A percentile compares a stretch with the other conserved stretches of the same genome.
phyloP scores from a whole-genome alignment of 1,284 basidiomycete species.

The Pulveroboletus sp. region DNA sequence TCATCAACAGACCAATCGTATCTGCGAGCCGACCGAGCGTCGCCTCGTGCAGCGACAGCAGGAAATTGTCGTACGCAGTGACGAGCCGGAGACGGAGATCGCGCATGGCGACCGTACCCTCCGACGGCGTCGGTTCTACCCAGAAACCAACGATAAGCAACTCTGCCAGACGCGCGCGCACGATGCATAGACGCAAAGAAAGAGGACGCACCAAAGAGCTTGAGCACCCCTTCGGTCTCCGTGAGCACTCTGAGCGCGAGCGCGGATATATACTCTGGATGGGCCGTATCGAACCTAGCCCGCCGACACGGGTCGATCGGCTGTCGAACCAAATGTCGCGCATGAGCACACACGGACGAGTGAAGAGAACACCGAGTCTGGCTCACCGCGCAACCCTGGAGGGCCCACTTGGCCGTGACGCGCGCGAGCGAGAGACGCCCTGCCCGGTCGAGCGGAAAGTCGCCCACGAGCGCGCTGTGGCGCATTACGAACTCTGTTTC shows the following conservation, averaged over 20 bases:
- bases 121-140: slow-evolving; percentile 35
- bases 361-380: background rate
- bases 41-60: slow-evolving; percentile 21
- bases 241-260: slow-evolving; percentile 32
- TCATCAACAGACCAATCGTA: slow-evolving; percentile 25
- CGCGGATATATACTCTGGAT: slow-evolving; percentile 31
- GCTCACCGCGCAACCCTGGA: slow-evolving; percentile 24
- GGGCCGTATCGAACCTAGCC: slow-evolving; percentile 24
- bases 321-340: too few relatives aligned
- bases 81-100: slow-evolving; percentile 26
- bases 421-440: slow-evolving; percentile 23
- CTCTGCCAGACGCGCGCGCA: too few relatives aligned
- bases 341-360: too few relatives aligned
- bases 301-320: slow-evolving; percentile 32
- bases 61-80: slow-evolving; percentile 21
- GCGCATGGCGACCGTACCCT: slow-evolving; percentile 26
- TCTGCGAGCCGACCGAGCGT: slow-evolving; percentile 29
- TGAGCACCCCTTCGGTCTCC: slow-evolving; percentile 30
- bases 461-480: slow-evolving; percentile 29
- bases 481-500: slow-evolving; percentile 34
- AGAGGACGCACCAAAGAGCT: slow-evolving; percentile 36
- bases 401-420: slow-evolving; percentile 26
- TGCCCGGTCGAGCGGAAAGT: slow-evolving; percentile 27
- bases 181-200: too few relatives aligned
- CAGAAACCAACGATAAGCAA: too few relatives aligned